phyloP scores from a whole-genome alignment of 768 basidiomycete genomes.

The Naganishia antarctica region DNA sequence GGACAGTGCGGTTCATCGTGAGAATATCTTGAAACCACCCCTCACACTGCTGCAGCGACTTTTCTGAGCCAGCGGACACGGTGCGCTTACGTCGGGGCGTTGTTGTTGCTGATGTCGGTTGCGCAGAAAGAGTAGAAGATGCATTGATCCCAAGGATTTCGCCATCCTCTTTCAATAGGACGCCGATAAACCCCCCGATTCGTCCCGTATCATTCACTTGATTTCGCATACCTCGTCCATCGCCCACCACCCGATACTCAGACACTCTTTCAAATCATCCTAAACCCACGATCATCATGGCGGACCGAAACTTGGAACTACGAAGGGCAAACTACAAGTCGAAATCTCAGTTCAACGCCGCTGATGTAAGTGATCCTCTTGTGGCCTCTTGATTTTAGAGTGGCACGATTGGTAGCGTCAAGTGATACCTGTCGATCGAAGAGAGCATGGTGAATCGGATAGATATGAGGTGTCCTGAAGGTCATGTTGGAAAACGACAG shows the following conservation, averaged over 20 bases:
- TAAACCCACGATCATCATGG: slow-evolving; percentile 39
- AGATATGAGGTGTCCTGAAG: no score
- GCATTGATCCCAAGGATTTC: background rate
- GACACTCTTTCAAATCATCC: slow-evolving; percentile 20
- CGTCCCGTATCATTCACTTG: no score
- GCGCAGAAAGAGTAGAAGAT: slow-evolving; percentile 11
- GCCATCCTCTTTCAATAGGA: background rate
- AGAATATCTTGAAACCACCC: no score
- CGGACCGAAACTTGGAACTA: slow-evolving; percentile 45
- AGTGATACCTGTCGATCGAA: background rate
- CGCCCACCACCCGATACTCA: background rate
- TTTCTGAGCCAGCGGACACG: background rate
- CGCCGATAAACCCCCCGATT: no score
- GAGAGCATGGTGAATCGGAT: background rate
- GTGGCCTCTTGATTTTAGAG: no score
- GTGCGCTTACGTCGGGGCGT: background rate
- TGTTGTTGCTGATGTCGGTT: slow-evolving; percentile 18
- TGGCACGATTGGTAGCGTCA: background rate
- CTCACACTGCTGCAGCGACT: background rate
- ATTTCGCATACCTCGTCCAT: background rate
- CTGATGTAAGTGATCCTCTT: slow-evolving; percentile 40
- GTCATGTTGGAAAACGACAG: no score
- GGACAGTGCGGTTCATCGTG: no score
- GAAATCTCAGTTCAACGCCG: slow-evolving; percentile 49
- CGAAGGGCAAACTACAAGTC: slow-evolving; percentile 49